Base-by-base conservation (phyloP, 73 alveolate genomes). In the Paramecium tetraurelia region DNA sequence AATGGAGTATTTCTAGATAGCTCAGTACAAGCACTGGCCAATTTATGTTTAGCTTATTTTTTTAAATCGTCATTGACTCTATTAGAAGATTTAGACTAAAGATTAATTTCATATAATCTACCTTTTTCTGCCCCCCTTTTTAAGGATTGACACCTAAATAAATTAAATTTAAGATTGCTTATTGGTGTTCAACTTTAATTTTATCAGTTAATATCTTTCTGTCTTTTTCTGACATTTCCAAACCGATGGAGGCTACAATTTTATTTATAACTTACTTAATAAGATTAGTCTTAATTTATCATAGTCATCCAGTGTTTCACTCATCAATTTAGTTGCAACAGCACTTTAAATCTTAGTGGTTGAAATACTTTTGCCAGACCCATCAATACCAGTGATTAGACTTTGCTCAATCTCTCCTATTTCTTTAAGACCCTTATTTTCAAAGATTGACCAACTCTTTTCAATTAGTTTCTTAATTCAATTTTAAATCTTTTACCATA, bases 1-100 rank as follows among this genome's bases (percentile, higher is more conserved):
- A 44, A 58, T 22, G 94, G 94, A 24, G 94, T 89, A 12, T 77
- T 89, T 89, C 94, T 89, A 53, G 88, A 89, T 41, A 89, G 35
- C 35, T 89, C 94, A 18, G 75, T 70, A 10, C 88, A 58, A 46
- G 86, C 86, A 20, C 58, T 70, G 5, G 68, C 33, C 29, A 89
- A 43, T 71, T 70, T 89, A 71, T 89, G 75, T 83, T 89, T 89
- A 1, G 94, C 86, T 89, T 70, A 70, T 71, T 89, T 89, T 20
- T 46, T 43, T 20, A 83, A 31, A 8, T 69, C 89, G 22, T 89
- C 70, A 69, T 77, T 59, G 3, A 89, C 21, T 44, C 89, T 89
- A 89, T 77, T 69, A 31, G 86, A 72, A 1, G 86, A 72, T 72
- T 31, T 35, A 4, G 86, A 33, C 86, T 72, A 72, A 21, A 68